Conservation (phyloP, 805 yeast species). For the Komagataella kurtzmanii region DNA sequence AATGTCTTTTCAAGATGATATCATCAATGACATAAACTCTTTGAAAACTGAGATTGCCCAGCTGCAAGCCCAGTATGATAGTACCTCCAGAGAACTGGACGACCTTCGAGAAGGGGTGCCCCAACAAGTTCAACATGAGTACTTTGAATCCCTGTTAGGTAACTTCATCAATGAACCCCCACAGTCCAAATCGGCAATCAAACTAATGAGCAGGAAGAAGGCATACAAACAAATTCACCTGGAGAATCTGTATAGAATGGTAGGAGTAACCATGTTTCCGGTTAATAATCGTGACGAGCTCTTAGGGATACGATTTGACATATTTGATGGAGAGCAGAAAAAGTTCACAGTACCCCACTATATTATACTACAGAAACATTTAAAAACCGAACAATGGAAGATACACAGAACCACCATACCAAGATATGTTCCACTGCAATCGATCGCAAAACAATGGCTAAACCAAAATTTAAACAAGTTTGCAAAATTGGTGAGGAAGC, state of each 20-base stretch:
- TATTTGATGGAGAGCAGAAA: constrained; percentile 14
- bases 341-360: constrained; percentile 31
- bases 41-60: constrained; percentile 2
- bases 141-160: constrained; percentile 15
- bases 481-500: constrained; percentile 11
- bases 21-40: constrained; percentile 3
- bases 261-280: constrained; percentile 39
- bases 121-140: constrained; percentile 13
- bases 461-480: constrained; percentile 13
- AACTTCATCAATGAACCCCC: constrained; percentile 9
- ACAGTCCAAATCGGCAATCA: constrained; percentile 2
- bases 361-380: constrained; percentile 21
- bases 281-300: constrained; percentile 23
- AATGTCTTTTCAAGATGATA: background rate
- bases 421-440: constrained; percentile 13
- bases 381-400: constrained; percentile 16
- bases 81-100: background rate
- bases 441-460: constrained; percentile 11
- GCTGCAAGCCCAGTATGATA: constrained; percentile 1
- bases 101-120: constrained; percentile 4
- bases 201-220: background rate
- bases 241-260: constrained; percentile 34
- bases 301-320: constrained; percentile 39
- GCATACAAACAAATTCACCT: constrained; percentile 3
- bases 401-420: constrained; percentile 22